Evolutionary conservation across 768 basidiomycete genomes (phyloP).

Genomic region (Tephrocybe sp.): DNA sequence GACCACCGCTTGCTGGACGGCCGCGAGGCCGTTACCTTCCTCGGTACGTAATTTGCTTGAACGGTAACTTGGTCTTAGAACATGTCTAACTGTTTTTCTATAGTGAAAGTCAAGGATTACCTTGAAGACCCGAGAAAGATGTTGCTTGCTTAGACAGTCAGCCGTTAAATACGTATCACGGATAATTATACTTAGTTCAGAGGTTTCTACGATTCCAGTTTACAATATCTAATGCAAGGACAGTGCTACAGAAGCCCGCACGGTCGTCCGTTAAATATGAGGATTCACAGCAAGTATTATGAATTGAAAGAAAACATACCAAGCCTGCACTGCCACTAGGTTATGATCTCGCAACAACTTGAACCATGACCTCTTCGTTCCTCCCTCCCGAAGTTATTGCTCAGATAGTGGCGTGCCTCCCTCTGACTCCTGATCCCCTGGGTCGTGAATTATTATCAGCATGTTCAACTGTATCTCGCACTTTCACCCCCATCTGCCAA

Average conservation of each 20-base stretch:
- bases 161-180: background rate
- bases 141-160: slow-evolving; percentile 48
- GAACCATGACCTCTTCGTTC: too few species aligned
- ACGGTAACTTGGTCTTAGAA: background rate
- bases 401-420: background rate
- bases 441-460: background rate
- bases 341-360: too few species aligned
- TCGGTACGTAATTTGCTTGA: slow-evolving; percentile 55
- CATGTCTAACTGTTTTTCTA: background rate
- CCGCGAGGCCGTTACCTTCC: slow-evolving; percentile 95
- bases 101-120: slow-evolving; percentile 91
- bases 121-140: slow-evolving; percentile 94
- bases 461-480: background rate
- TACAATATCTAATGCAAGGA: slow-evolving; percentile 3
- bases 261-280: background rate
- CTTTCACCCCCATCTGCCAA: slow-evolving; percentile 2
- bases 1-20: slow-evolving; percentile 96
- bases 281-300: background rate
- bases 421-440: background rate
- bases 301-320: too few species aligned
- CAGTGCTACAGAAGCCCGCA: background rate
- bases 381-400: background rate
- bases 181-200: slow-evolving; percentile 5
- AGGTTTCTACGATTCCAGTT: slow-evolving; percentile 1
- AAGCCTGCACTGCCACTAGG: too few species aligned